Conservation (phyloP, 2,329 filamentous ascomycete species). For the Claviceps fusiformis region DNA sequence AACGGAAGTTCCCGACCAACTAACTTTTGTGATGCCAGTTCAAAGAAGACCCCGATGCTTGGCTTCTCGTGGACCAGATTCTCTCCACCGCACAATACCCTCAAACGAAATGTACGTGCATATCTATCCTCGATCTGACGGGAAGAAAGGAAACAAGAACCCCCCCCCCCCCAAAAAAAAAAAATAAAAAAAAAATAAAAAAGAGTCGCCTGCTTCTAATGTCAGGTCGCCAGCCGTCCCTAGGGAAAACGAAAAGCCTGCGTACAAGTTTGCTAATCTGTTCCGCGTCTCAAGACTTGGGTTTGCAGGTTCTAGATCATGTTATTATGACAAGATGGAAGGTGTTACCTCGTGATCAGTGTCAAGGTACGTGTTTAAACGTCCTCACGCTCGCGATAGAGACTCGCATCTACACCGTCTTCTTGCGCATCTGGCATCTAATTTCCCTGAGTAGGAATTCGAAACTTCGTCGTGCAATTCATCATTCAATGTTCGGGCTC, state of each 20-base stretch:
- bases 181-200: too few relatives aligned
- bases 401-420: background rate
- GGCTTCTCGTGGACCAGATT: slow-evolving; percentile 95
- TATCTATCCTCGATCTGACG: too few relatives aligned
- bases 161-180: too few relatives aligned
- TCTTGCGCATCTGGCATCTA: slow-evolving; percentile 3
- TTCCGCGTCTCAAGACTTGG: slow-evolving; percentile 50
- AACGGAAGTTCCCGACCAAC: background rate
- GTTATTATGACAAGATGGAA: slow-evolving; percentile 99
- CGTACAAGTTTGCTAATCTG: slow-evolving; percentile 9
- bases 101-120: slow-evolving; percentile 79
- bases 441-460: slow-evolving; percentile 55
- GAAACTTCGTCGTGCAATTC: slow-evolving; percentile 97
- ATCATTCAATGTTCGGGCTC: slow-evolving; percentile 88
- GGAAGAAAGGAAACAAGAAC: background rate
- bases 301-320: slow-evolving; percentile 91
- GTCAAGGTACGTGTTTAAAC: slow-evolving; percentile 50
- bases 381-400: background rate
- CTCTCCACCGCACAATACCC: slow-evolving; percentile 84
- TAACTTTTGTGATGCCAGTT: slow-evolving; percentile 45
- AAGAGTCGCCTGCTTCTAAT: background rate
- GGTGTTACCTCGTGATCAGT: slow-evolving; percentile 89
- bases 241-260: background rate
- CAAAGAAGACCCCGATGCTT: slow-evolving; percentile 97
- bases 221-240: background rate